Base-by-base conservation (phyloP, 306 rosid species). In the Amphicarpaea edgeworthii region DNA sequence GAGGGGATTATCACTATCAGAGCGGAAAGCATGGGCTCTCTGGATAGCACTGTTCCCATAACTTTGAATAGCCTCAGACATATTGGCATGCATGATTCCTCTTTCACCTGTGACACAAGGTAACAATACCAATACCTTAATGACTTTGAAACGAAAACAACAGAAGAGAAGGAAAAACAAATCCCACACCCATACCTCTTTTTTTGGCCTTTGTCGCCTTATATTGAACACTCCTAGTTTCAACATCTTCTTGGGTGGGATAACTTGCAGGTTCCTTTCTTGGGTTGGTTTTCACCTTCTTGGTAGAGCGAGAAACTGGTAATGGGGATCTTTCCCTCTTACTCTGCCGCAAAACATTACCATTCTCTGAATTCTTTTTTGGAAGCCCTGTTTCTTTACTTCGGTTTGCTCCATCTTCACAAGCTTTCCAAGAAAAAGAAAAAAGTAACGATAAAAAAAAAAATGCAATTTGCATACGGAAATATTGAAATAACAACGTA, bases 261-360 rank as follows among this genome's bases (percentile, higher is more conserved):
- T 37, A n/a, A 10, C 10, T 11, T 6, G 4, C 0, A 3, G 47
- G 3, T 28, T 28, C 32, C 32, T 28, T 28, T 1, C 32, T 28
- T 28, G 32, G 32, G 49, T 45, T 28, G 37, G 8, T 30, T 43
- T 60, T 59, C 43, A 30, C n/a, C 70, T 61, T 74, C 61, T 60
- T 60, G 12, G 9, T 0, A 11, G 30, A 16, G 8, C 0, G 1
- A 55, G 54, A 54, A 26, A 6, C 0, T 1, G 47, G 59, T 28
- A 16, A 42, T 0, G 26, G 24, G 43, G 78, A 74, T 7, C 30
- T 19, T 11, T 10, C 0, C 37, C 17, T 60, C 10, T 43, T 73
- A 0, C 23, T 28, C 32, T 1, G 32, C 0, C 4, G 32, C 2
- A 28, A 28, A 28, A 28, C 32, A 28, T 28, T 28, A 28, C 32